phyloP scores from a whole-genome alignment of 257 asterid genomes.

The Solanum appendiculatum region DNA sequence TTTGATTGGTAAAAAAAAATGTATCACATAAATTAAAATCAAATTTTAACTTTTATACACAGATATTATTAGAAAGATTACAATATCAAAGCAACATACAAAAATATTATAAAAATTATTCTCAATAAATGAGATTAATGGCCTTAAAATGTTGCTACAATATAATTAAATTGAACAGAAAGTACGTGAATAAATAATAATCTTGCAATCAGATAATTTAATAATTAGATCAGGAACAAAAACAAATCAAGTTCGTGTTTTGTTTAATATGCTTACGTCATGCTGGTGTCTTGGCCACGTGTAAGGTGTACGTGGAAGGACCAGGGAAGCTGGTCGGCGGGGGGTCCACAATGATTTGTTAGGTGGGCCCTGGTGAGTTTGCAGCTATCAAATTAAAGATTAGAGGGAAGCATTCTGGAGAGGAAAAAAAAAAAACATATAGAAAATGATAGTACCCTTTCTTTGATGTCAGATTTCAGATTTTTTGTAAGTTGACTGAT shows the following conservation, averaged over 20 bases:
- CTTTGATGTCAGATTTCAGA: background rate
- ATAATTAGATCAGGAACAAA: background rate
- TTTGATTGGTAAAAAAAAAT: too few relatives aligned
- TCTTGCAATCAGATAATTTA: background rate
- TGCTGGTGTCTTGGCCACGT: background rate
- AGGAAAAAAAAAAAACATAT: background rate
- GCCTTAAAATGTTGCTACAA: background rate
- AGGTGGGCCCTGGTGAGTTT: background rate
- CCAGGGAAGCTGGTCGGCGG: background rate
- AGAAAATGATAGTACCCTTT: background rate
- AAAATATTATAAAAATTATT: background rate
- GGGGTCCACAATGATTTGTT: background rate
- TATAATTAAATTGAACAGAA: background rate
- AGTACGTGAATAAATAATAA: too few relatives aligned
- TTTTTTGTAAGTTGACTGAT: background rate
- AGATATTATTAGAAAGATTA: background rate
- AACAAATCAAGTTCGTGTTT: background rate
- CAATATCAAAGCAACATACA: background rate
- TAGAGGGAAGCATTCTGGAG: background rate
- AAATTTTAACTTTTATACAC: background rate
- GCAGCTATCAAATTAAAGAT: background rate
- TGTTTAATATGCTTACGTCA: background rate
- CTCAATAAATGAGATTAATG: background rate
- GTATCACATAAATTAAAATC: background rate
- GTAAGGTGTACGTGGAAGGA: background rate